A percentile compares a stretch with the other conserved stretches of the same genome.
Conservation (phyloP, 1,139 yeast species). For the Taphrina wiesneri region DNA sequence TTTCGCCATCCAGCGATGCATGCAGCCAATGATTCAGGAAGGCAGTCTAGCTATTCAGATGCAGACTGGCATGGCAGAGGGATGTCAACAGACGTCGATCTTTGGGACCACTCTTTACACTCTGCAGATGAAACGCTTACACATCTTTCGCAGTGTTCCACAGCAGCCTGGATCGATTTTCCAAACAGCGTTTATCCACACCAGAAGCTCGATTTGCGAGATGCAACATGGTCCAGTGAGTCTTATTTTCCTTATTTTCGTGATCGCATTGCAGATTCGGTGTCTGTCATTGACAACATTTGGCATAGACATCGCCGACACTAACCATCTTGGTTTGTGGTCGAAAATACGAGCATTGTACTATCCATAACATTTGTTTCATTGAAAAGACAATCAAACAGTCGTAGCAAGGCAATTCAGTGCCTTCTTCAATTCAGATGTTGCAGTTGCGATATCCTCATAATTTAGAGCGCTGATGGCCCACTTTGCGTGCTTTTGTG, state of each 20-base stretch:
- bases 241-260: too few species aligned
- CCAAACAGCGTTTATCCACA: too few species aligned
- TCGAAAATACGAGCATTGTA: not conserved
- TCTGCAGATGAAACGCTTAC: too few species aligned
- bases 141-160: too few species aligned
- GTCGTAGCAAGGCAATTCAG: slow-evolving; percentile 45
- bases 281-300: not conserved
- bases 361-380: not conserved
- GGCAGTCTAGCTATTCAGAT: not conserved
- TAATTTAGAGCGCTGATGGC: slow-evolving; percentile 93
- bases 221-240: too few species aligned
- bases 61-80: not conserved
- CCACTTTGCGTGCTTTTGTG: slow-evolving; percentile 84
- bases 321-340: not conserved
- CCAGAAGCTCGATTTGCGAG: too few species aligned
- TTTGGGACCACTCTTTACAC: too few species aligned
- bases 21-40: too few species aligned
- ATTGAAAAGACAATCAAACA: not conserved
- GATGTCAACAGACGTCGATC: not conserved
- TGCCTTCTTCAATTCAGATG: slow-evolving; percentile 68
- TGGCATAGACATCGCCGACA: not conserved
- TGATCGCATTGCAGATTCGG: not conserved
- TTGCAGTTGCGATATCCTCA: slow-evolving; percentile 83
- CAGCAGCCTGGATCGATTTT: too few species aligned
- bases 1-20: too few species aligned